phyloP scores from a whole-genome alignment of 805 yeast genomes.

The Kuraishia capsulata region DNA sequence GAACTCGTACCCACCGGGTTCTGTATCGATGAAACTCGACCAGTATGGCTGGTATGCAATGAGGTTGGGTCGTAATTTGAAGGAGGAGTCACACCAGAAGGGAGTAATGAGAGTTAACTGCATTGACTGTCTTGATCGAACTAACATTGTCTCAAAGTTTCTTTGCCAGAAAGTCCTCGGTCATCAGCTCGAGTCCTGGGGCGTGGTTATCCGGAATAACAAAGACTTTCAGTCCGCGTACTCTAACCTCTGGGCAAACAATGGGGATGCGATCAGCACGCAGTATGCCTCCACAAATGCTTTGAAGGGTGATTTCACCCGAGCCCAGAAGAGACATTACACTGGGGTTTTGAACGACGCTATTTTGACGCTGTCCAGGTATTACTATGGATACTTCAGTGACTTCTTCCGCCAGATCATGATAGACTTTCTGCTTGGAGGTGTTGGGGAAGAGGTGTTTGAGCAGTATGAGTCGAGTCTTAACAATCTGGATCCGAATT shows the following conservation, averaged over 20 bases:
- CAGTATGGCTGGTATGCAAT: constrained; percentile 24
- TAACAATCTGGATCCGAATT: constrained; percentile 18
- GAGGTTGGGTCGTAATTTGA: too few species aligned
- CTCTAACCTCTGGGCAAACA: constrained; percentile 94
- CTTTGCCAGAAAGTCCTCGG: constrained; percentile 81
- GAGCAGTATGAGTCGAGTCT: constrained; percentile 31
- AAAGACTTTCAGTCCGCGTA: constrained; percentile 53
- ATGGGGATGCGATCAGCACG: constrained; percentile 86
- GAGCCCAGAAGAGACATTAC: constrained; percentile 87
- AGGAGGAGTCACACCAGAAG: constrained; percentile 35
- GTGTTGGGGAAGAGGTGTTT: constrained; percentile 21
- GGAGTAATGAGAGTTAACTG: constrained; percentile 88
- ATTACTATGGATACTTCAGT: constrained; percentile 31
- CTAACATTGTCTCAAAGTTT: constrained; percentile 93
- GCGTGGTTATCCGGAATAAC: constrained; percentile 45
- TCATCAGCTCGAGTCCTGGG: constrained; percentile 54
- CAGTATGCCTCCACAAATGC: constrained; percentile 98
- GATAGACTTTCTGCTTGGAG: constrained; percentile 31
- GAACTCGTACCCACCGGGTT: constrained; percentile 48
- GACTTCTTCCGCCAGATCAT: constrained; percentile 35
- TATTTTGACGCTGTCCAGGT: constrained; percentile 29
- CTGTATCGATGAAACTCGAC: constrained; percentile 57
- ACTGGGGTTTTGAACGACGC: constrained; percentile 73
- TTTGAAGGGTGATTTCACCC: constrained; percentile 89
- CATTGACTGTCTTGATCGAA: constrained; percentile 97